Evolutionary conservation across 345 rosid genomes (phyloP), one percentile per base, ranked within the genome.

Genomic region (Dipteronia dyeriana): DNA sequence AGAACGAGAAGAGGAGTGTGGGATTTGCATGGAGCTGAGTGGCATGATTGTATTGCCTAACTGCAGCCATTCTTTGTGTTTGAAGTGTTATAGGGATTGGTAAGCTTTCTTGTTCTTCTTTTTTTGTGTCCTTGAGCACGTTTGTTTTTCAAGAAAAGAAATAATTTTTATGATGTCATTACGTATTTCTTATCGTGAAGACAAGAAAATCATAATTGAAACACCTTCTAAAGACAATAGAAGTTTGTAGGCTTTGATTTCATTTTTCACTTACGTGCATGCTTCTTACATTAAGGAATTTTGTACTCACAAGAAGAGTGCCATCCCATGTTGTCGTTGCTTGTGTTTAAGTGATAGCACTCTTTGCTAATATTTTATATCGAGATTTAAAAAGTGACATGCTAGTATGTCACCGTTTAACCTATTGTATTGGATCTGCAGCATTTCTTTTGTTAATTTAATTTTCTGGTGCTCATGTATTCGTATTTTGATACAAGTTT

Each of bases 1-100:
- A 0, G 95, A 92, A 74, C 76, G 90, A 75, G 97, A 92, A 81
- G 89, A 87, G 56, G 97, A 93, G 79, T 93, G 97, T 54, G 94
- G 91, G 47, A 93, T 93, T 82, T 93, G 97, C 81, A 70, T 93
- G 88, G 97, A 88, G 90, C 74, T 81, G 74, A 90, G 77, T 56
- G 67, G 73, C 80, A 87, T 81, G 85, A 86, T 91, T 16, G 94
- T 90, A 17, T 79, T 93, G 41, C 97, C 96, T 10, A 91, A 87
- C 74, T 93, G 97, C 87, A 79, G 84, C 75, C 97, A 93, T 83
- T 88, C 91, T 70, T 49, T 93, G 31, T 93, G 97, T 75, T 80
- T 88, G 80, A 91, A 86, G 68, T 92, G 97, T 80, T 91, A 83
- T 60, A 86, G 75, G 8, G 86, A 85, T 75, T 92, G 97, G 97